Conservation (phyloP, 257 asterid species). For the Forsythia suspensa region DNA sequence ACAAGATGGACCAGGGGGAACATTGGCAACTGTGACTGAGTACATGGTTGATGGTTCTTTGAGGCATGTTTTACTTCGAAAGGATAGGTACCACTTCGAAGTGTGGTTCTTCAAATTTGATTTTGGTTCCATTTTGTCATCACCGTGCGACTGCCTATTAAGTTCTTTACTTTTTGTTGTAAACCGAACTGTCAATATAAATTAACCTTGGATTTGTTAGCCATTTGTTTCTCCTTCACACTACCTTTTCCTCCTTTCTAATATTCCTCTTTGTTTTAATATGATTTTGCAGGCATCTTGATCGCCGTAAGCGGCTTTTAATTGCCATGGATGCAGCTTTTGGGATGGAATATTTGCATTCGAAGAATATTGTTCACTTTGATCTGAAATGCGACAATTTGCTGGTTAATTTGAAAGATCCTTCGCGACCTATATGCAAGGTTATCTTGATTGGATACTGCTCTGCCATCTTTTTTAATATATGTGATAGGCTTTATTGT, state of each 20-base stretch:
- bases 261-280: conserved; percentile 9
- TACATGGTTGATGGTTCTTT: conserved; percentile 74
- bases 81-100: conserved; percentile 50
- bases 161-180: not conserved
- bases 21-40: conserved; percentile 71
- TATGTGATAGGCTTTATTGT: not conserved
- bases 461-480: not conserved
- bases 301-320: conserved; percentile 74
- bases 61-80: conserved; percentile 65
- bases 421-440: conserved; percentile 94
- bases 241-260: not conserved
- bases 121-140: not conserved
- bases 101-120: conserved; percentile 7
- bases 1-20: conserved; percentile 75
- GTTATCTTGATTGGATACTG: conserved; percentile 28
- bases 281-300: conserved; percentile 66
- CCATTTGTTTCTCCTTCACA: not conserved
- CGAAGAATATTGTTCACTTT: conserved; percentile 91
- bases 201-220: not conserved
- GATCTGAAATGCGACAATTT: conserved; percentile 94
- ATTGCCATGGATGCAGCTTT: conserved; percentile 98
- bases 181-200: not conserved
- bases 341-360: conserved; percentile 96
- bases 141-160: not conserved
- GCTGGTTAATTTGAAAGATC: conserved; percentile 85